These are phyloP conservation scores for Fusarium multiceps DNA, from an alignment of 2,329 filamentous ascomycete genomes.

Conservation along the genomic window DNA sequence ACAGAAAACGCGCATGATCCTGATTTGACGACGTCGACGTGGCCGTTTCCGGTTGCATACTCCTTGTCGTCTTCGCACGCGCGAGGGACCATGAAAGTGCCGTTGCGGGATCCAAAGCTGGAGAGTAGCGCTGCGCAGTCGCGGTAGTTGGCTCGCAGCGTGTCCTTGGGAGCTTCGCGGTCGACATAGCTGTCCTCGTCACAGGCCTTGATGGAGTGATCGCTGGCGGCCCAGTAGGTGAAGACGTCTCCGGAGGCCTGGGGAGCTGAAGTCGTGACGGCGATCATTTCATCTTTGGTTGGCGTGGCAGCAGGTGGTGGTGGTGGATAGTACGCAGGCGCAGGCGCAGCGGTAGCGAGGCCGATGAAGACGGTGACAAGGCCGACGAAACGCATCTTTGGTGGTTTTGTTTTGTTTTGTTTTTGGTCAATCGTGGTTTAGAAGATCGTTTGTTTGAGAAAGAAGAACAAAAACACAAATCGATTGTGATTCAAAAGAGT, in stretches of 20 bases:
- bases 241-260: conserved; percentile 17
- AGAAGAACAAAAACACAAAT: conserved; percentile 1
- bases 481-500: conserved; percentile 17
- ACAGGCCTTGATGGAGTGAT: conserved; percentile 43
- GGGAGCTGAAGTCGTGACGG: conserved; percentile 30
- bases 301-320: conserved; percentile 2
- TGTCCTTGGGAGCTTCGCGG: conserved; percentile 24
- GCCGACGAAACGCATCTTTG: conserved; percentile 32
- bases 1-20: conserved; percentile 46
- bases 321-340: neutral
- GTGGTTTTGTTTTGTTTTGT: neutral
- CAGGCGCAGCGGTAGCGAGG: conserved; percentile 33
- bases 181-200: conserved; percentile 42
- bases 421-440: neutral
- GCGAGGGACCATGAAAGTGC: conserved; percentile 46
- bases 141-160: conserved; percentile 46
- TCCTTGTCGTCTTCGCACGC: conserved; percentile 20
- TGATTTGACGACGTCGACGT: conserved; percentile 42
- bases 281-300: conserved; percentile 24
- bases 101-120: conserved; percentile 45
- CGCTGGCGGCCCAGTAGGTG: conserved; percentile 44
- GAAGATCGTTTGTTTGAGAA: neutral
- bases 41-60: conserved; percentile 22
- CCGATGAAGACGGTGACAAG: conserved; percentile 22
- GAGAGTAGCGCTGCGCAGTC: conserved; percentile 50